Evolutionary conservation across 2,329 filamentous ascomycete species (phyloP).

Genomic region (Aspergillus puulaauensis): DNA sequence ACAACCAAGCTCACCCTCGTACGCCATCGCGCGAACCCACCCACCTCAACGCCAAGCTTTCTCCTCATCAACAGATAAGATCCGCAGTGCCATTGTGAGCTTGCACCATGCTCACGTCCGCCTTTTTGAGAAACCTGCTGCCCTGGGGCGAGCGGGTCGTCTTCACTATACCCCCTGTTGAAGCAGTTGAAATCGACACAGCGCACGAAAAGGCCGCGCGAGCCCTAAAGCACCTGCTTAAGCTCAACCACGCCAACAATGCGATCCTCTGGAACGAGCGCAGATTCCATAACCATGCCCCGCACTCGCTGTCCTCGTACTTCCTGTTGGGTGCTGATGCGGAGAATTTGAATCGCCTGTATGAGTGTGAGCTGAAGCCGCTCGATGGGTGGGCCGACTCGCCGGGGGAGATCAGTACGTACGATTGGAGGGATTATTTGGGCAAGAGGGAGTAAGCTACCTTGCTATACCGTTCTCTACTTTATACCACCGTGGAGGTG

Average conservation of each 20-base stretch:
- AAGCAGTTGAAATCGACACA: conserved; percentile 77
- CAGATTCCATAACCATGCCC: conserved; percentile 77
- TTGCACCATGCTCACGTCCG: conserved; percentile 3
- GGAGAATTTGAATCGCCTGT: conserved; percentile 74
- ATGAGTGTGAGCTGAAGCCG: conserved; percentile 70
- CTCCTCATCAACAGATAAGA: background rate
- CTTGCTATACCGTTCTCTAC: background rate
- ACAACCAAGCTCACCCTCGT: background rate
- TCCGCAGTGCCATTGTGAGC: no score
- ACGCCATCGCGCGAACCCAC: no score
- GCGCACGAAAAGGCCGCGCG: conserved; percentile 74
- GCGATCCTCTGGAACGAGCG: conserved; percentile 76
- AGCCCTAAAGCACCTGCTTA: conserved; percentile 84
- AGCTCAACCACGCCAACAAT: conserved; percentile 88
- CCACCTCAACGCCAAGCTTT: conserved; percentile 4
- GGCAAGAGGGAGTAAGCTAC: conserved; percentile 62
- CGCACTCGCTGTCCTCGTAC: conserved; percentile 79
- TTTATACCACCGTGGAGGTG: background rate
- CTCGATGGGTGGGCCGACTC: conserved; percentile 81
- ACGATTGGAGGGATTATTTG: conserved; percentile 84
- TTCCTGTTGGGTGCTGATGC: conserved; percentile 78
- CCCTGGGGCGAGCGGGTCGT: conserved; percentile 21
- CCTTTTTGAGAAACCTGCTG: conserved; percentile 21
- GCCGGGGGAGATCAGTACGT: conserved; percentile 75
- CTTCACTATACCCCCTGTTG: conserved; percentile 62